Base-by-base conservation (phyloP, 1,139 yeast species). In the Scheffersomyces insectosa region DNA sequence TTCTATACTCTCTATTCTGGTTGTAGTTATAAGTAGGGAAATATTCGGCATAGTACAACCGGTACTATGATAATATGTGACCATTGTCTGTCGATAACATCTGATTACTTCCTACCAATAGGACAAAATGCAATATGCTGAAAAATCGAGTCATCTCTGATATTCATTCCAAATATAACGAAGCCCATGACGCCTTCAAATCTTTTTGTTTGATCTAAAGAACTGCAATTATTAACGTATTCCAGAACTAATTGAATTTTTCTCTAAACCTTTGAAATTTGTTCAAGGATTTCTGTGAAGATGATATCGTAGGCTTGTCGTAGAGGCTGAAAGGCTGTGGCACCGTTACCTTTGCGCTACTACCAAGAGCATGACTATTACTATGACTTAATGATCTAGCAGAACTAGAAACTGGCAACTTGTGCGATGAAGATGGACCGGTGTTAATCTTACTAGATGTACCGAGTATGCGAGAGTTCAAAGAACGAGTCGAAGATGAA, bases 251-350 rank as follows among this genome's bases (percentile, higher is more conserved):
- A 41, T 59, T 59, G 43, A 65, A 66, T 41, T 56, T 58, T 28
- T 58, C 63, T 48, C 61, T 66, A 46, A 66, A 66, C 41, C 60
- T 49, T 39, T 65, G 64, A 42, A 66, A 66, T 47, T 63, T 63
- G 43, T 52, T 56, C 42, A 60, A 48, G 16, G 60, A 54, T 51
- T 72, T 73, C 45, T 72, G 78, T 10, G 76, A 70, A 25, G 78
- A 72, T n/a, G 77, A 69, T 4, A 74, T 60, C 9, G 79, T 73
- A 10, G 78, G 79, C 51, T 65, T 67, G 49, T 68, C 63, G 52
- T 72, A 74, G 37, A 71, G 57, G 9, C 49, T 47, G 38, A 53
- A 53, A 11, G 53, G 60, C 38, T 51, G 52, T 8, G 62, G 60
- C n/a, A 55, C 40, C 5, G 62, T 58, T 25, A 31, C 34, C 20